Evolutionary conservation across 371 early-diverging fungal genomes (phyloP), one percentile per base, ranked within the genome.

Genomic region (Entomophthora muscae): DNA sequence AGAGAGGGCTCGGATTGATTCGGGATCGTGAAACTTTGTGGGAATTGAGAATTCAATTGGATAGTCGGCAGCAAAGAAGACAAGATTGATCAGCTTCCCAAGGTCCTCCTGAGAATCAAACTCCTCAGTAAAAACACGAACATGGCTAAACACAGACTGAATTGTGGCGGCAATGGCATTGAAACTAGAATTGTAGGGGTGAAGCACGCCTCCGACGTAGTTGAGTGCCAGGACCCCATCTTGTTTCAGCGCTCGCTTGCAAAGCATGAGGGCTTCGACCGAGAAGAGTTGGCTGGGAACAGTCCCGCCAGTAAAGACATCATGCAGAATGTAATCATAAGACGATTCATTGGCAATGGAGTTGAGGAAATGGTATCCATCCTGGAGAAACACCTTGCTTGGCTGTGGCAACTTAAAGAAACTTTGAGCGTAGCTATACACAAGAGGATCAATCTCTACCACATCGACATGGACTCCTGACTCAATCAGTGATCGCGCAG

Each of bases 321-420:
- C 92, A 67, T 90, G 92, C n/a, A 89, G 68, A 13, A 91, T 73
- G 69, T 78, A 89, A 68, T 90, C 89, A 70, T 89, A 89, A 32
- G 70, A 66, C 53, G 56, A 64, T 1, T 65, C 60, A 12, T 33
- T 23, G 21, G 23, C 42, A 24, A 24, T 26, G 3, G 23, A 13
- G 10, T 61, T 42, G 23, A 61, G 42, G 12, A 62, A 51, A n/a
- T 51, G 52, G 13, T 30, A 23, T 0, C 88, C 91, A 70, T 88
- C 90, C 61, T 73, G 75, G 53, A 88, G 66, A 65, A 76, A 71
- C 24, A 82, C 74, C 12, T 68, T 67, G 52, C 78, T 65, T 7
- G 78, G 75, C 30, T 63, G 64, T 3, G 80, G 79, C 66, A 87
- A 74, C 29, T 66, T 68, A 70, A 91, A 91, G 68, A 80, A 81